Percentiles rank a stretch among this genome's conserved stretches.
These are phyloP conservation scores for Drechslerella stenobrocha DNA, from an alignment of 2,329 filamentous ascomycete genomes.

Conservation along the genomic window DNA sequence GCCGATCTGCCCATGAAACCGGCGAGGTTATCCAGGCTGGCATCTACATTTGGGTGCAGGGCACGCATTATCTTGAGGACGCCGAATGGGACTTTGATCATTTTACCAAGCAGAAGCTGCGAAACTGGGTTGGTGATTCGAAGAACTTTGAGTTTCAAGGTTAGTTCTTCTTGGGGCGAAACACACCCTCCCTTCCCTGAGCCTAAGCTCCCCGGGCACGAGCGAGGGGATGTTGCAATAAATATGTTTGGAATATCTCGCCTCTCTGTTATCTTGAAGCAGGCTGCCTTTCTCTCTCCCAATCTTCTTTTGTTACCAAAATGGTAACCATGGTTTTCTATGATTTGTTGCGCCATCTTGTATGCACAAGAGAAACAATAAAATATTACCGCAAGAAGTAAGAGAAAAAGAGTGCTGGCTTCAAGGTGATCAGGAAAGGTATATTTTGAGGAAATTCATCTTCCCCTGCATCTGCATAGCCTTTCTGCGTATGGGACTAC, in stretches of 20 bases:
- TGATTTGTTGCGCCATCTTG: slow-evolving; percentile 37
- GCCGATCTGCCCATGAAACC: slow-evolving; percentile 51
- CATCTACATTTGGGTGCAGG: slow-evolving; percentile 67
- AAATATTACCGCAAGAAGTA: slow-evolving; percentile 13
- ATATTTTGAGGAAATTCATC: slow-evolving; percentile 33
- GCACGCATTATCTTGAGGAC: slow-evolving; percentile 64
- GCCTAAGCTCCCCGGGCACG: not conserved
- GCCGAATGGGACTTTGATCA: slow-evolving; percentile 85
- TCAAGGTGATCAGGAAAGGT: slow-evolving; percentile 30
- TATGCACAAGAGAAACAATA: slow-evolving; percentile 27
- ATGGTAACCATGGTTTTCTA: not conserved
- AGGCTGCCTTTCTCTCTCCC: slow-evolving; percentile 5
- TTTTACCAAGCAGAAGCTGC: slow-evolving; percentile 76
- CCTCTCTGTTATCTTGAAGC: slow-evolving; percentile 30
- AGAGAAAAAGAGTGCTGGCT: slow-evolving; percentile 13
- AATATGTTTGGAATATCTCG: not conserved
- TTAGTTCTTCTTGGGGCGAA: slow-evolving; percentile 18
- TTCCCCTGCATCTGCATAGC: slow-evolving; percentile 22
- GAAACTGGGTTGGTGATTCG: slow-evolving; percentile 61
- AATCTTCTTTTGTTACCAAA: slow-evolving; percentile 2
- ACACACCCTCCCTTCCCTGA: not conserved
- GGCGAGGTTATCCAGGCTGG: slow-evolving; percentile 62
- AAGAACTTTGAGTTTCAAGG: slow-evolving; percentile 48
- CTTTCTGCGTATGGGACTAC: slow-evolving; percentile 31
- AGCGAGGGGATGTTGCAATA: not conserved